Evolutionary conservation across 2,329 filamentous ascomycete genomes (phyloP), one percentile per base, ranked within the genome.

Genomic region (Penicillium italicum): DNA sequence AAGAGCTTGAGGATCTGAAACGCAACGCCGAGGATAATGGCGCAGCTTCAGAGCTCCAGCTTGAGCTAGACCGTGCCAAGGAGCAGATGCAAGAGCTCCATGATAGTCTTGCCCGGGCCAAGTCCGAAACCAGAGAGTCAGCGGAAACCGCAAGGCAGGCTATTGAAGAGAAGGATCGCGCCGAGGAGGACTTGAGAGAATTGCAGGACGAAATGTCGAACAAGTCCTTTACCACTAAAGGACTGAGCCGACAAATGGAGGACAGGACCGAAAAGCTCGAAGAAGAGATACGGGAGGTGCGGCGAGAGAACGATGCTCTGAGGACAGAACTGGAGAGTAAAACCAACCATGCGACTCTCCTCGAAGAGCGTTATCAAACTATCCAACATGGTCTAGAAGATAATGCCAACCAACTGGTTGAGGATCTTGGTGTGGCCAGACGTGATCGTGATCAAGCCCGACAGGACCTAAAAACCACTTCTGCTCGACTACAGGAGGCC

Each of bases 181-280:
- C 77, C 9, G 79, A 82, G 56, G 77, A 82, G 58, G 79, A 85
- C 53, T 75, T 87, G 2, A 79, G 82, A 47, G 79, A 82, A 53
- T 78, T 91, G 24, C 87, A 89, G 59, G 87, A 90, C 51, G 89
- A 91, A 65, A 84, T 91, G 81, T 82, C 87, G 22, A 87, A 92
- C 73, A 91, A 91, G 64, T 92, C 89, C 0, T 81, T 91, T 36
- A 84, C 85, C 50, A 89, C 87, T 12, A 91, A 89, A 68, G 88
- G 87, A 2, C 78, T 90, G 9, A 89, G 85, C 50, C 83, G 88
- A 31, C 88, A 92, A 72, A 80, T 90, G 18, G 88, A 92, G 65
- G 87, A 90, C 62, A 90, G 85, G 70, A 76, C 85, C 9, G 75
- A 78, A 49, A 84, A 84, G 31, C 75, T 92, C 10, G 87, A 91